phyloP scores from a whole-genome alignment of 805 yeast genomes.

The Pichia scutulata region DNA sequence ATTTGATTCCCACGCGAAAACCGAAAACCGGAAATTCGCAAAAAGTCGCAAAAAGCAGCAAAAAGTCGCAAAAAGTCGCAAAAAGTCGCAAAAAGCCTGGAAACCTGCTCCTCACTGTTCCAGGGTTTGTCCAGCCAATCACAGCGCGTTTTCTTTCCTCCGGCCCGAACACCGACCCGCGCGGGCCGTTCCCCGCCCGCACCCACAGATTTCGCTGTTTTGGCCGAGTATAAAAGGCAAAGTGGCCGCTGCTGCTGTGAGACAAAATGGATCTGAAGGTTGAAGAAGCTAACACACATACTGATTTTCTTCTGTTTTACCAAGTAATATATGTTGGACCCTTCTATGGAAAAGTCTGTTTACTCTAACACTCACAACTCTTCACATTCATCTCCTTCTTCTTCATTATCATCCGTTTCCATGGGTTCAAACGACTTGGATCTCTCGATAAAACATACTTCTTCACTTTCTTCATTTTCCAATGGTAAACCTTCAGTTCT shows the following conservation, averaged over 20 bases:
- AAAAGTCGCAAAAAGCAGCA: too few species aligned
- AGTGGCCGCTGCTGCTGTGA: background rate
- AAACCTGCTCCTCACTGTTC: background rate
- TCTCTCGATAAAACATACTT: constrained; percentile 1
- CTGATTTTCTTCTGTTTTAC: too few species aligned
- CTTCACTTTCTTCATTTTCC: constrained; percentile 27
- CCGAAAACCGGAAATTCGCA: too few species aligned
- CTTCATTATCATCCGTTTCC: background rate
- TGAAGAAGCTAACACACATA: too few species aligned
- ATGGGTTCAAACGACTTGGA: constrained; percentile 2
- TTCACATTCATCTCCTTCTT: background rate
- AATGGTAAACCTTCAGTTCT: constrained; percentile 51
- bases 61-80: too few species aligned
- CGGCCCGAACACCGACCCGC: background rate
- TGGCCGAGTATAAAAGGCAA: constrained; percentile 3
- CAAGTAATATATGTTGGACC: background rate
- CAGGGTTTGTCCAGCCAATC: background rate
- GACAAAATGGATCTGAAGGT: too few species aligned
- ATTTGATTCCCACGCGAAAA: background rate
- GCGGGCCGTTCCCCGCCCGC: background rate
- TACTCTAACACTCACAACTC: background rate
- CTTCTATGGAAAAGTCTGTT: background rate
- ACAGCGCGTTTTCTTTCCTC: background rate
- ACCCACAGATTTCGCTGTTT: background rate
- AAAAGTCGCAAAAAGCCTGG: too few species aligned